Conservation (phyloP, 2,329 filamentous ascomycete species). For the Calonectria honghensis region DNA sequence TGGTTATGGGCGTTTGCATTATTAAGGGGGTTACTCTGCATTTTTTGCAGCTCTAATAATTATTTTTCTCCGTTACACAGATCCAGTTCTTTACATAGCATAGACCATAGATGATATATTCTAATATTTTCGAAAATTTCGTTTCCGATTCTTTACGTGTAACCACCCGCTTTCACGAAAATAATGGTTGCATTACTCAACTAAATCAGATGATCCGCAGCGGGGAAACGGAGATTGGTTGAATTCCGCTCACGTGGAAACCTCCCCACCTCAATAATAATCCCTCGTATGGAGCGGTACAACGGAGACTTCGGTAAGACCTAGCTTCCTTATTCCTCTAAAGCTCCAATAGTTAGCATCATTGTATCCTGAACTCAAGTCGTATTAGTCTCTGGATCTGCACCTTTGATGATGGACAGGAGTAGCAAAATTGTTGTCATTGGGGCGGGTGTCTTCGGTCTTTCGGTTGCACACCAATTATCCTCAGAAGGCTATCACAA, state of each 20-base stretch:
- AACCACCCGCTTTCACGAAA: background rate
- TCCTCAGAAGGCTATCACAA: background rate
- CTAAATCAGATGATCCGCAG: background rate
- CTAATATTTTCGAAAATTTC: background rate
- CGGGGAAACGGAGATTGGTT: background rate
- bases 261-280: background rate
- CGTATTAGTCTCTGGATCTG: background rate
- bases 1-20: background rate
- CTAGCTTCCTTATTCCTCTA: background rate
- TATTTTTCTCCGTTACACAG: background rate
- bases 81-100: background rate
- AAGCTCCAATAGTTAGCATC: background rate
- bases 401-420: background rate
- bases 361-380: background rate
- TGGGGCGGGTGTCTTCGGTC: background rate
- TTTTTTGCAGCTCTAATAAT: background rate
- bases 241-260: background rate
- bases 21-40: background rate
- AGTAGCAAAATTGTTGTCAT: background rate
- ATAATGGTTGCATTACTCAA: background rate
- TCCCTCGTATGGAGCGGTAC: background rate
- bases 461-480: background rate
- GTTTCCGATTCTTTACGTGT: background rate
- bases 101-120: background rate
- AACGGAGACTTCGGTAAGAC: background rate